These are phyloP conservation scores for Mycena polygramma DNA, from an alignment of 768 basidiomycete species.

Conservation along the genomic window DNA sequence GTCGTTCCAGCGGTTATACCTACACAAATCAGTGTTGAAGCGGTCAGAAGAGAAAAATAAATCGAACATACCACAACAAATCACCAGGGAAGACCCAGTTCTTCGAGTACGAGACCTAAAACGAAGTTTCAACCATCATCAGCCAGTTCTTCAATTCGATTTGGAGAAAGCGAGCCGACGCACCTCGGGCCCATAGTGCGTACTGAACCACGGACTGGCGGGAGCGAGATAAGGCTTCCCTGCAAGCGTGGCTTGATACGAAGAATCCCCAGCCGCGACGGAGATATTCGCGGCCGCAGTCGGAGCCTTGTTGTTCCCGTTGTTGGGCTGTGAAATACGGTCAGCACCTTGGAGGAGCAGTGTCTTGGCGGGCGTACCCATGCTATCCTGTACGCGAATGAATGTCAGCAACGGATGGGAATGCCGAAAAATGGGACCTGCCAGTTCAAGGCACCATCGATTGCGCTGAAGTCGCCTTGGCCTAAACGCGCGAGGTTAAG, in stretches of 20 bases:
- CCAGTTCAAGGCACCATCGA: constrained; percentile 38
- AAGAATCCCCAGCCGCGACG: constrained; percentile 29
- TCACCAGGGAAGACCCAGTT: constrained; percentile 39
- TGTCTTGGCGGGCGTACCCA: constrained; percentile 2
- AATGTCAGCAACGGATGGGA: background rate
- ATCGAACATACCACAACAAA: constrained; percentile 22
- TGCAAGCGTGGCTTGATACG: constrained; percentile 24
- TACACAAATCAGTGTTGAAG: too few species aligned
- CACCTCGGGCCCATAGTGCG: constrained; percentile 33
- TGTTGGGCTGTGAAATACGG: constrained; percentile 19
- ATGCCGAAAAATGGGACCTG: background rate
- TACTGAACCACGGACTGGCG: constrained; percentile 66
- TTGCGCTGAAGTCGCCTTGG: constrained; percentile 27
- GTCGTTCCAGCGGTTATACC: constrained; percentile 32
- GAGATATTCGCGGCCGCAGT: constrained; percentile 20
- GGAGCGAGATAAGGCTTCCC: constrained; percentile 40
- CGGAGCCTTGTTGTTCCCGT: constrained; percentile 38
- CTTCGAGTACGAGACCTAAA: constrained; percentile 32
- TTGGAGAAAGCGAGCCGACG: background rate
- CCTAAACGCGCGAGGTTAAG: background rate
- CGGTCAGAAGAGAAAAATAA: too few species aligned
- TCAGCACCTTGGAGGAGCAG: background rate
- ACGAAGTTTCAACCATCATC: background rate
- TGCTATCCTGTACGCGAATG: constrained; percentile 12
- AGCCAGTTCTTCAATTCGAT: too few species aligned